Evolutionary conservation across 2,329 filamentous ascomycete genomes (phyloP).

Genomic region (Aschersonia sp.): DNA sequence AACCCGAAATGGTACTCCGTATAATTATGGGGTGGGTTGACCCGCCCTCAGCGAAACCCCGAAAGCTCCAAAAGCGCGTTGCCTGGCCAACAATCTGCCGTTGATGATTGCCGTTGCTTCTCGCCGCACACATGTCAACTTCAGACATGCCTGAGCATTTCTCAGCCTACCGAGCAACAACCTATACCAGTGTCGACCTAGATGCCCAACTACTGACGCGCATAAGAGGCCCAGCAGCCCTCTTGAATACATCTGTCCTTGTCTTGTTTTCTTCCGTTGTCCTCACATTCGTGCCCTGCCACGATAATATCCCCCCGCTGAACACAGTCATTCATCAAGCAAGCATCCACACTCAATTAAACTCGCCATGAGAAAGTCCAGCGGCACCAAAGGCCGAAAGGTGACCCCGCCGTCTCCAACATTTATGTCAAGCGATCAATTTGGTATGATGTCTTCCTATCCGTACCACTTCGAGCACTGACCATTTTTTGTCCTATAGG

Average conservation of each 20-base stretch:
- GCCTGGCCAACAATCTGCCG: not conserved
- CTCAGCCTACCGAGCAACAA: too few species aligned
- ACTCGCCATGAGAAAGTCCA: conserved; percentile 14
- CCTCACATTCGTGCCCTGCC: not conserved
- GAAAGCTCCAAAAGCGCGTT: not conserved
- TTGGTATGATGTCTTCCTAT: conserved; percentile 30
- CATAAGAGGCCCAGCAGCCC: too few species aligned
- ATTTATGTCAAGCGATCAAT: conserved; percentile 54
- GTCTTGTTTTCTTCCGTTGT: too few species aligned
- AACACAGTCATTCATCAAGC: not conserved
- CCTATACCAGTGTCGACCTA: too few species aligned
- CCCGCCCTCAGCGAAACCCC: not conserved
- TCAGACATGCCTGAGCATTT: not conserved
- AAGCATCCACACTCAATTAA: too few species aligned
- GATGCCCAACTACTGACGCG: too few species aligned
- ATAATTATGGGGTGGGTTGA: not conserved
- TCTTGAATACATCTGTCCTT: too few species aligned
- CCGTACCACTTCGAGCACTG: not conserved
- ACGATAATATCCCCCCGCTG: not conserved
- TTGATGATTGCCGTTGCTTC: not conserved
- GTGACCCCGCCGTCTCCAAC: conserved; percentile 45
- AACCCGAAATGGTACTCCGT: too few species aligned
- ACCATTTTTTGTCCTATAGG: conserved; percentile 27
- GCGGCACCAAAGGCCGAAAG: conserved; percentile 29
- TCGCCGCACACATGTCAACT: not conserved